Percentiles rank a stretch among this genome's conserved stretches.
These are phyloP conservation scores for Monosporascus sp. DNA, from an alignment of 2,329 filamentous ascomycete species.

Conservation along the genomic window DNA sequence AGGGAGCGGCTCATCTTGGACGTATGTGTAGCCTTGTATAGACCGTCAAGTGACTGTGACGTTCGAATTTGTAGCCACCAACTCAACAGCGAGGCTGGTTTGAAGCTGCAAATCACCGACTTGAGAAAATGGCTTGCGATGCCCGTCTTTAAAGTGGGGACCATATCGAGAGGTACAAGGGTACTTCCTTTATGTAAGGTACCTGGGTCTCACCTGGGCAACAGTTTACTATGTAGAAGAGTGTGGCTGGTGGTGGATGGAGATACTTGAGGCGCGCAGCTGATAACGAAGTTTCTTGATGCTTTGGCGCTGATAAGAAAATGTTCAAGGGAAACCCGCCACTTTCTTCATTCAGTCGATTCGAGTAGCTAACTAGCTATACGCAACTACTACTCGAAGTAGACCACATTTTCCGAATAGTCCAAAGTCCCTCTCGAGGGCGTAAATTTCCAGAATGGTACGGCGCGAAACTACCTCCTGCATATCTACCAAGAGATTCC, in stretches of 20 bases:
- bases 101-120: not conserved
- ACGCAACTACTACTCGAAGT: not conserved
- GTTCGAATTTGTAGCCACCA: no score
- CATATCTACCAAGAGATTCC: constrained; percentile 13
- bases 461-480: constrained; percentile 11
- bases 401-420: not conserved
- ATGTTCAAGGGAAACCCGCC: not conserved
- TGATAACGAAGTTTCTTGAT: not conserved
- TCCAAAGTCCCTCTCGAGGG: constrained; percentile 24
- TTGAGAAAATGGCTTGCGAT: not conserved
- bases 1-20: constrained; percentile 51
- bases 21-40: not conserved
- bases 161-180: not conserved
- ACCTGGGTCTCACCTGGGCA: not conserved
- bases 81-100: not conserved
- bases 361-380: no score
- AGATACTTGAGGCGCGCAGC: not conserved
- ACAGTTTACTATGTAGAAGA: not conserved
- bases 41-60: not conserved
- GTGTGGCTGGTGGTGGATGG: not conserved
- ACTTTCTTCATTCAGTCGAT: not conserved
- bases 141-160: not conserved
- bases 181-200: no score
- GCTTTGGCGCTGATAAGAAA: not conserved
- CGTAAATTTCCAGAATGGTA: constrained; percentile 18